These are phyloP conservation scores for Pestalotiopsis sp. DNA, from an alignment of 2,329 filamentous ascomycete genomes.

Conservation along the genomic window DNA sequence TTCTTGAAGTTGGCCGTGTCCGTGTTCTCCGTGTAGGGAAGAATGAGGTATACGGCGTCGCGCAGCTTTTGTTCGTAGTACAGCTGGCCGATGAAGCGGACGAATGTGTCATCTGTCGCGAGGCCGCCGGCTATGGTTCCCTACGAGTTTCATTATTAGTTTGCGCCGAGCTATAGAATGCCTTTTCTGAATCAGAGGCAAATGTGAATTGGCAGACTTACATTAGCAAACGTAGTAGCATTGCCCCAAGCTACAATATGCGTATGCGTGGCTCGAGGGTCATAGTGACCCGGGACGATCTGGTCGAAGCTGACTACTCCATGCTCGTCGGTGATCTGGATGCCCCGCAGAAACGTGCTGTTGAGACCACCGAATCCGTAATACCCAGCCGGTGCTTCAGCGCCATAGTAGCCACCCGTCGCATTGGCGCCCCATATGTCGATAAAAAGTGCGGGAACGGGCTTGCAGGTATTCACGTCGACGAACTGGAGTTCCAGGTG, in stretches of 20 bases:
- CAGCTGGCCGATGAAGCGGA: background rate
- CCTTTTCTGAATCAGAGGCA: background rate
- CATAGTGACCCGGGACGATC: slow-evolving; percentile 45
- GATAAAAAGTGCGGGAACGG: slow-evolving; percentile 44
- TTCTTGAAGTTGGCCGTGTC: background rate
- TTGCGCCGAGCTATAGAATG: too few relatives aligned
- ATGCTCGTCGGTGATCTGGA: slow-evolving; percentile 39
- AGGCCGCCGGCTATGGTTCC: background rate
- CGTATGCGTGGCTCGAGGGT: slow-evolving; percentile 44
- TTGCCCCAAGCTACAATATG: slow-evolving; percentile 37
- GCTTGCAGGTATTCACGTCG: slow-evolving; percentile 52
- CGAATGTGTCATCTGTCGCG: background rate
- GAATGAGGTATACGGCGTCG: background rate
- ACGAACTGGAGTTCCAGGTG: slow-evolving; percentile 54
- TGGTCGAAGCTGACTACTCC: slow-evolving; percentile 44
- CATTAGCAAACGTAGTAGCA: background rate
- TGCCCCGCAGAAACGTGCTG: slow-evolving; percentile 40
- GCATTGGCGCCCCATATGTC: slow-evolving; percentile 51
- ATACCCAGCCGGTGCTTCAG: background rate
- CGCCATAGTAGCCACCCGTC: slow-evolving; percentile 48
- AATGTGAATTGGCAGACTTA: background rate
- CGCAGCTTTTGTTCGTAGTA: background rate
- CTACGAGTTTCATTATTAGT: background rate
- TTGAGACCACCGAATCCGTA: slow-evolving; percentile 38
- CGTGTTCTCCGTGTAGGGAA: background rate